Base-by-base conservation (phyloP, 2,329 filamentous ascomycete genomes). In the Hymenoscyphus linearis region DNA sequence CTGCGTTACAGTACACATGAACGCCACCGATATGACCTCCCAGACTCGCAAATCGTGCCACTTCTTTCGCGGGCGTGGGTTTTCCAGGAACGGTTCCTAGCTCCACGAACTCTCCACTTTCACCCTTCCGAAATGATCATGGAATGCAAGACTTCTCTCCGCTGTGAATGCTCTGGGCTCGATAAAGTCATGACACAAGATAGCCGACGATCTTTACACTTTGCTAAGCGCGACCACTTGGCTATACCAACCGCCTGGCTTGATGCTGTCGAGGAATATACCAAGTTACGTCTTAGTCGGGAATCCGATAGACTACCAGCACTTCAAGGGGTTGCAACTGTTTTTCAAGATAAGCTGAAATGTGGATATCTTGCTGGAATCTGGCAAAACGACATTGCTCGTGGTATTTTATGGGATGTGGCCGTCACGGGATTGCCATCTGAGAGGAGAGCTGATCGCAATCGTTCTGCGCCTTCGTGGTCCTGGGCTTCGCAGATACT, bases 61-160 rank as follows among this genome's bases (percentile, higher is more conserved):
- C 50, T 63, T 5, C 58, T 59, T 16, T 35, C 52, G 10, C 50
- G 64, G 4, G 62, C 54, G 1, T 66, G 64, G 63, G 60, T 56
- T 0, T 60, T 66, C 18, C 64, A 66, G 40, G 63, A 66, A 59
- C 53, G 63, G 10, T 16, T 55, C 3, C 47, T 63, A 9, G 56
- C 62, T 1, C 61, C 60, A 1, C 52, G 63, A 6, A 56, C 55
- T 2, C 13, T 66, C 1, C 59, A 63, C 53, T 66, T 63, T 26
- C 58, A 60, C 27, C 37, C 58, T n/a, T 47, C 52, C 3, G 44
- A 35, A 14, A 22, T 60, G 26, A 31, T 60, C 36, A 56, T 50
- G 52, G 58, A 60, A 26, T 60, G 58, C 34, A 25, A 25, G 7
- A 27, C 52, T 3, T n/a, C 13, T n/a, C 27, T 55, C 13, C 34